These are phyloP conservation scores for Halophytophthora polymorphica DNA, from an alignment of 352 stramenopile genomes.

Conservation along the genomic window DNA sequence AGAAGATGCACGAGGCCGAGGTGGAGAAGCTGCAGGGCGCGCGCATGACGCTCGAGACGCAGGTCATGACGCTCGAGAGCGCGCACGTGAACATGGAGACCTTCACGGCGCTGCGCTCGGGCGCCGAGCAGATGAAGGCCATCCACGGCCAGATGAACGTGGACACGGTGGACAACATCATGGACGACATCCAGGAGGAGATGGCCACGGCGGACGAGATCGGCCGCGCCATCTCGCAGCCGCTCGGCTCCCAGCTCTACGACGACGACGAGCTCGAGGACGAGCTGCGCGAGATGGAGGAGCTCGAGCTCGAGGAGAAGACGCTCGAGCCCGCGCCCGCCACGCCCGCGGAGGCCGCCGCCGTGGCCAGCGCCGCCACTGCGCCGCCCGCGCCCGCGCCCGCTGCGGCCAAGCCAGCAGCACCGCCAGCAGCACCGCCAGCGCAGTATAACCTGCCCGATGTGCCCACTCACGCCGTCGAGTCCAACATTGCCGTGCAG, in stretches of 20 bases:
- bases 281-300: conserved; percentile 92
- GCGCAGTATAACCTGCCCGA: conserved; percentile 73
- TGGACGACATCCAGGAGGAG: conserved; percentile 97
- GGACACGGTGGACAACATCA: conserved; percentile 97
- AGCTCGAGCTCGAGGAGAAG: conserved; percentile 90
- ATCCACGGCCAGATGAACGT: conserved; percentile 95
- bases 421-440: conserved; percentile 17
- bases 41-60: conserved; percentile 95
- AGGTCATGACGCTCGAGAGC: conserved; percentile 90
- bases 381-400: conserved; percentile 23
- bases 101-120: conserved; percentile 92
- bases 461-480: conserved; percentile 67
- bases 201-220: conserved; percentile 96
- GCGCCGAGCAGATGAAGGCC: conserved; percentile 93
- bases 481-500: conserved; percentile 77
- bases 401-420: conserved; percentile 15
- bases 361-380: conserved; percentile 13
- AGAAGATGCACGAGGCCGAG: conserved; percentile 98
- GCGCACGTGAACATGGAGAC: conserved; percentile 96
- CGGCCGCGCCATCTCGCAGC: conserved; percentile 90
- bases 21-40: conserved; percentile 97
- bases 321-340: conserved; percentile 46
- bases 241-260: conserved; percentile 90
- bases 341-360: conserved; percentile 20
- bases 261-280: conserved; percentile 94